A percentile compares a stretch with the other conserved stretches of the same genome.
phyloP scores from a whole-genome alignment of 2,329 filamentous ascomycete species.

The Acrodontium crateriforme region DNA sequence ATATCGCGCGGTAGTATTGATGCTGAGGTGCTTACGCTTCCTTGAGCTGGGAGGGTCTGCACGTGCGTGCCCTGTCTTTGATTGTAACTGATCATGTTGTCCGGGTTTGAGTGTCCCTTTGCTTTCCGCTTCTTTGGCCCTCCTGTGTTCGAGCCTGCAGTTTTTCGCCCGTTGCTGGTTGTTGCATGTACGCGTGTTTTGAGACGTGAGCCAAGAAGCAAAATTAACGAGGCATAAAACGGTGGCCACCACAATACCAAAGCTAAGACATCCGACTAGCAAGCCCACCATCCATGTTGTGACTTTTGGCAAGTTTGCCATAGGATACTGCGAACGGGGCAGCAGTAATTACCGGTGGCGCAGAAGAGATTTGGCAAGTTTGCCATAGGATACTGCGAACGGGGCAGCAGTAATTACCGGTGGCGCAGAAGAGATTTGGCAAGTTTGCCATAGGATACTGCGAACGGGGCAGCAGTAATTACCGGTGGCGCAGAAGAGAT shows the following conservation, averaged over 20 bases:
- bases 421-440: background rate
- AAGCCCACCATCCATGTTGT: constrained; percentile 5
- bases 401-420: background rate
- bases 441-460: constrained; percentile 1
- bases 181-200: constrained; percentile 1
- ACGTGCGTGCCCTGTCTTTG: no score
- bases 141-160: background rate
- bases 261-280: constrained; percentile 6
- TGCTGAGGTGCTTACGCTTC: constrained; percentile 4
- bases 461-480: background rate
- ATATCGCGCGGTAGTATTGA: constrained; percentile 9
- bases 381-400: background rate
- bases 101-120: no score
- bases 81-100: no score
- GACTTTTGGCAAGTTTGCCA: constrained; percentile 3
- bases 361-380: background rate
- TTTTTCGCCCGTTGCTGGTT: constrained; percentile 1
- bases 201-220: constrained; percentile 3
- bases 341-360: constrained; percentile 1
- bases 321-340: background rate
- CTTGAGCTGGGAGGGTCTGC: no score
- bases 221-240: constrained; percentile 14
- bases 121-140: constrained; percentile 2
- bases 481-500: background rate
- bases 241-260: constrained; percentile 7